These are phyloP conservation scores for Fusarium sacchari DNA, from an alignment of 2,329 filamentous ascomycete species.

Conservation along the genomic window DNA sequence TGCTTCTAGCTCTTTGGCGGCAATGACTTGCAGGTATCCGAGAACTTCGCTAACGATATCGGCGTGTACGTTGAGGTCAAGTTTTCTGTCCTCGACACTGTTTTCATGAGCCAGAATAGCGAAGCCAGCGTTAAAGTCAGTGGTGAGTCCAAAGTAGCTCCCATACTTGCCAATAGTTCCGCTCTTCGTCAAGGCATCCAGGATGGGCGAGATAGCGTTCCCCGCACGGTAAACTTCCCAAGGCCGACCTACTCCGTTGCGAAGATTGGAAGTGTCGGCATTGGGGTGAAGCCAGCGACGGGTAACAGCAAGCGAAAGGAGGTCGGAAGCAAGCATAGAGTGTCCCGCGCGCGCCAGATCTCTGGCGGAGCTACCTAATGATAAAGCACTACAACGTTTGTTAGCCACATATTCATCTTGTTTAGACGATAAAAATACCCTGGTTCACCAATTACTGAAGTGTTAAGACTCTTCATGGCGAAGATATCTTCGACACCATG, in stretches of 20 bases:
- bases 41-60: constrained; percentile 45
- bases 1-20: constrained; percentile 17
- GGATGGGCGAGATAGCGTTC: constrained; percentile 32
- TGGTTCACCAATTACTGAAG: constrained; percentile 16
- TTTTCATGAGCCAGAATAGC: constrained; percentile 49
- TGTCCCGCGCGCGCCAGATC: constrained; percentile 34
- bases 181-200: constrained; percentile 44
- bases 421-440: not conserved
- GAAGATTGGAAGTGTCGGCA: constrained; percentile 47
- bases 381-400: constrained; percentile 12
- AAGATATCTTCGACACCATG: not conserved
- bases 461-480: constrained; percentile 10
- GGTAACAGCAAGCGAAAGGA: constrained; percentile 35
- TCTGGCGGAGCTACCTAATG: constrained; percentile 28
- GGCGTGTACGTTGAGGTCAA: constrained; percentile 49
- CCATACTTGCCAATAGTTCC: constrained; percentile 44
- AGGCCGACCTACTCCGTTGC: constrained; percentile 47
- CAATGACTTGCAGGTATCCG: constrained; percentile 7
- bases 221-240: constrained; percentile 49
- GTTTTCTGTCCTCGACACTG: constrained; percentile 27
- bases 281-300: constrained; percentile 47
- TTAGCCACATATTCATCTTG: accelerated
- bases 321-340: constrained; percentile 32
- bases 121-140: constrained; percentile 43
- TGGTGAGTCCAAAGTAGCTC: constrained; percentile 36